Base-by-base conservation (phyloP, 208 protist species). In the Trypanosoma melophagium region DNA sequence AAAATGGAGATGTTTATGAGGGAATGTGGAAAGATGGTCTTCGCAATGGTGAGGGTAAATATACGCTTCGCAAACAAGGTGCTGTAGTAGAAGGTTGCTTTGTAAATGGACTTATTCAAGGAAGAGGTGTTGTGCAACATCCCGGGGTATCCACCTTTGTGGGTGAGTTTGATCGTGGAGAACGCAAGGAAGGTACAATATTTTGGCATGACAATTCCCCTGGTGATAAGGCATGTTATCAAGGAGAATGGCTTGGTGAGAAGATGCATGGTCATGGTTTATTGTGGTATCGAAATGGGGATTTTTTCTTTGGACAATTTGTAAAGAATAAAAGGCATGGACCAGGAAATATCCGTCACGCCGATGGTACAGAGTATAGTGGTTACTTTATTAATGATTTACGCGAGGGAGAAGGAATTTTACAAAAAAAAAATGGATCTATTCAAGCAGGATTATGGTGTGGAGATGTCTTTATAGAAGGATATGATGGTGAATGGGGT, bases 401-500 rank as follows among this genome's bases (percentile, higher is more conserved):
- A 47, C 85, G 85, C 0, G 83, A 94, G 31, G 91, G 91, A 13
- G 65, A 71, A 31, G 91, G 91, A 7, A 58, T 96, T 47, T 53
- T 84, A 63, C 88, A 93, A 58, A 25, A 41, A 22, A 56, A 53
- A 1, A 79, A 88, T 68, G 83, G 83, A 58, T 64, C 77, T 35
- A 90, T 93, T 58, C 76, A 76, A 19, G 77, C 83, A 8, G 88
- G 87, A 12, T 60, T 77, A 17, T 93, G 88, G 89, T 41, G 73
- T 24, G 58, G 81, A 13, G 83, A 92, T 63, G 8, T 54, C 8
- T 84, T 96, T 60, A 66, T 88, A 2, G 84, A 93, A 44, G 91
- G 91, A 41, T 96, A 96, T 74, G 83, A 89, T 41, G 91, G 91
- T 10, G 91, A 94, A 69, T 96, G 91, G 89, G 81, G 94, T 69